Evolutionary conservation across 192 early-diverging fungal genomes (phyloP).

Genomic region (Gryganskiella cystojenkinii): DNA sequence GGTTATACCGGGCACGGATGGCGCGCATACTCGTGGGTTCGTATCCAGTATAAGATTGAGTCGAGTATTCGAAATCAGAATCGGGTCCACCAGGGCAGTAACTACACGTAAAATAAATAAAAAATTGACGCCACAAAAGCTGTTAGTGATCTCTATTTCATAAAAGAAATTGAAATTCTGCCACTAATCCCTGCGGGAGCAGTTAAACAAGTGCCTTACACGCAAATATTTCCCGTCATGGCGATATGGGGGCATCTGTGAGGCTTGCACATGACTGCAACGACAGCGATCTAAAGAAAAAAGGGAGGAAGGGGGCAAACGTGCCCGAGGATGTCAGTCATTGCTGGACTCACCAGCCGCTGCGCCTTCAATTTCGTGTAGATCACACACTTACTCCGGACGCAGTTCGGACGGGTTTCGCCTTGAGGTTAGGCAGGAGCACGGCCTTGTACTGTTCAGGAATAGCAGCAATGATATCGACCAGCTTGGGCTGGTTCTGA

Average conservation of each 20-base stretch:
- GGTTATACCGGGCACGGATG: slow-evolving; percentile 97
- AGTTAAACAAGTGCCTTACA: too few relatives aligned
- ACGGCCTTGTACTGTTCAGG: slow-evolving; percentile 89
- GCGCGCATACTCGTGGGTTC: slow-evolving; percentile 99
- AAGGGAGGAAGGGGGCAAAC: not conserved
- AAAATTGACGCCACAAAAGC: not conserved
- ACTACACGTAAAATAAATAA: slow-evolving; percentile 46
- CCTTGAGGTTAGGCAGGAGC: slow-evolving; percentile 90
- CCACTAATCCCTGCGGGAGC: too few relatives aligned
- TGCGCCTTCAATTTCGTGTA: not conserved
- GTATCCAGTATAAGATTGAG: slow-evolving; percentile 99
- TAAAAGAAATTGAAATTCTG: too few relatives aligned
- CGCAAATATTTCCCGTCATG: slow-evolving; percentile 99
- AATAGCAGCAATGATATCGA: slow-evolving; percentile 98
- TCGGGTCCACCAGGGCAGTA: slow-evolving; percentile 99
- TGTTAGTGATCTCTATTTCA: not conserved
- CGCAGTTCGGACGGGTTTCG: slow-evolving; percentile 97
- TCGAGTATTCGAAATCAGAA: slow-evolving; percentile 99
- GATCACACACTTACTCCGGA: slow-evolving; percentile 70
- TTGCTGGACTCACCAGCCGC: not conserved
- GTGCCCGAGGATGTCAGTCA: not conserved
- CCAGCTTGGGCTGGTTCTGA: slow-evolving; percentile 89
- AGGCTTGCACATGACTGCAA: slow-evolving; percentile 97
- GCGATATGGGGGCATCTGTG: slow-evolving; percentile 99
- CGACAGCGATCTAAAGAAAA: slow-evolving; percentile 82